Conservation (phyloP, 345 rosid genomes). For the Populus euphratica region DNA sequence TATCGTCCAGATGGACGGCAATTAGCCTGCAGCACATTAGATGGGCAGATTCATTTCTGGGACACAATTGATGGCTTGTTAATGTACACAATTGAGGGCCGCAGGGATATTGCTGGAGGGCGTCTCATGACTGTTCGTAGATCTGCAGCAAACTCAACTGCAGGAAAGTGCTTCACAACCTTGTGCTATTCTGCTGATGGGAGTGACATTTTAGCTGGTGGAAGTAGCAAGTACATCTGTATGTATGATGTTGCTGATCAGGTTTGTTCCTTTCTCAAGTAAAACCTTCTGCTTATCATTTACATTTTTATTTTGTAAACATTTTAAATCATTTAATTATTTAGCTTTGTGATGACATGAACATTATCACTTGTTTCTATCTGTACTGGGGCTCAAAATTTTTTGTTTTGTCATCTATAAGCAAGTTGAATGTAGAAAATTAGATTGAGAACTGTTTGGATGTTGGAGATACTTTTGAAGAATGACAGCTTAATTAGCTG, state of each 20-base stretch:
- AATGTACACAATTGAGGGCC: constrained; percentile 93
- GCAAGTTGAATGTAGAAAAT: neutral
- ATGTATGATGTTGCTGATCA: constrained; percentile 96
- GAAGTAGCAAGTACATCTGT: constrained; percentile 92
- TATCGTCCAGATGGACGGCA: constrained; percentile 97
- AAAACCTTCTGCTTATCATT: neutral
- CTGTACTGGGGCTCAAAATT: neutral
- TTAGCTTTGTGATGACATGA: neutral
- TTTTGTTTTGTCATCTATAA: neutral
- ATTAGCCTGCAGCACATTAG: constrained; percentile 83
- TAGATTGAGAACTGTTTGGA: neutral
- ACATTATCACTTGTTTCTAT: neutral
- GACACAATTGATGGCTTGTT: constrained; percentile 79
- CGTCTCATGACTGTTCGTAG: constrained; percentile 84
- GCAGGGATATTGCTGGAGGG: constrained; percentile 96
- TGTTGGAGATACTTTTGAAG: neutral
- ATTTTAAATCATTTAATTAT: neutral
- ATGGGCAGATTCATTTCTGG: constrained; percentile 97
- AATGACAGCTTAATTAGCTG: neutral
- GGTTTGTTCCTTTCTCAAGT: constrained; percentile 39
- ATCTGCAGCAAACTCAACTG: constrained; percentile 90
- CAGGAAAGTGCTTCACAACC: constrained; percentile 89
- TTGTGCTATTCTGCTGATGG: constrained; percentile 96
- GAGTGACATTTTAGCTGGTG: constrained; percentile 86
- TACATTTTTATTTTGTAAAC: neutral